Conservation (phyloP, 305 asterid genomes). For the Fraxinus angustifolia region DNA sequence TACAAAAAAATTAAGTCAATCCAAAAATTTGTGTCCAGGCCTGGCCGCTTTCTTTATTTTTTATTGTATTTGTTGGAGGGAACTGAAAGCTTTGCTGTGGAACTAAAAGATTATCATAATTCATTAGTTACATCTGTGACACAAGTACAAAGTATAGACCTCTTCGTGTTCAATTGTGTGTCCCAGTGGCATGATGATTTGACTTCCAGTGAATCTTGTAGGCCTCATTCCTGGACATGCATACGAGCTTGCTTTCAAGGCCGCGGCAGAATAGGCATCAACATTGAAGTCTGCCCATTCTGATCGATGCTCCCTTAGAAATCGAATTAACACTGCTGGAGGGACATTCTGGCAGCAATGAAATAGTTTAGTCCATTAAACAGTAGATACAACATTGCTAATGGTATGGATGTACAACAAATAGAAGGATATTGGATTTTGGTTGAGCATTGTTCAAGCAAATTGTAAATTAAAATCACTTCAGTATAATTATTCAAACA, state of each 20-base stretch:
- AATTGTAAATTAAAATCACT: not conserved
- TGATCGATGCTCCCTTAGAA: slow-evolving; percentile 86
- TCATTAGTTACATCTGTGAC: not conserved
- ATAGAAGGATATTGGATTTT: not conserved
- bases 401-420: not conserved
- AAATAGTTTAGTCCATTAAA: not conserved
- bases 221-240: slow-evolving; percentile 79
- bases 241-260: slow-evolving; percentile 61
- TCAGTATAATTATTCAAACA: not conserved
- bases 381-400: not conserved
- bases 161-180: slow-evolving; percentile 91
- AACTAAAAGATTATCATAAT: not conserved
- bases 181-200: slow-evolving; percentile 87
- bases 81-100: not conserved
- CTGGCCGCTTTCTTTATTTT: not conserved
- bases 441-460: not conserved
- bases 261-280: slow-evolving; percentile 76
- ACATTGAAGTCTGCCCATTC: slow-evolving; percentile 96
- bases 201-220: slow-evolving; percentile 87
- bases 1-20: not conserved
- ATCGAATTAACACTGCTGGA: slow-evolving; percentile 78
- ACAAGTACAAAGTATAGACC: slow-evolving; percentile 30
- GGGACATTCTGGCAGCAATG: slow-evolving; percentile 63
- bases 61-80: not conserved
- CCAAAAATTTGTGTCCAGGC: not conserved